Evolutionary conservation across 2,329 filamentous ascomycete species (phyloP), one percentile per base, ranked within the genome.

Genomic region (Dothidotthia symphoricarpi): DNA sequence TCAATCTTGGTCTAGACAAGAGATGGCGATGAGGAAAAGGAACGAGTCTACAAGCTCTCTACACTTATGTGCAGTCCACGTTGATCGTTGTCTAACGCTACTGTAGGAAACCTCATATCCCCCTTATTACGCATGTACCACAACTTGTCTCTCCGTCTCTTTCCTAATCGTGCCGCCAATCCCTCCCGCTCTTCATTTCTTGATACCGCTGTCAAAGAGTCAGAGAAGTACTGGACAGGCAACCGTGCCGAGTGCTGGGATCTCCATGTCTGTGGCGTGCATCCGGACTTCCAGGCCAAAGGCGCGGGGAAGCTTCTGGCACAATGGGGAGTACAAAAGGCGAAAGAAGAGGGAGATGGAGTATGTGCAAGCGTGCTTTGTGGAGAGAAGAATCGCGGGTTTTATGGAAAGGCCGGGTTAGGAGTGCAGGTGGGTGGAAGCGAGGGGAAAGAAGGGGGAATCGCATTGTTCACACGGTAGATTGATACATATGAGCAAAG

Each of bases 221-320:
- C 55, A 0, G 48, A 52, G 9, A 27, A 45, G 13, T 47, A 58
- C 29, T 63, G 56, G 59, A 51, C 51, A 2, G 57, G 56, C 3
- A 33, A 57, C 13, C 53, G 51, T 6, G 22, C 53, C 0, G 55
- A 60, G 24, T 60, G 57, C 25, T 60, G 53, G 50, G 59, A 61
- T 25, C 19, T 61, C 17, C 43, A 59, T 36, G 55, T 60, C 1
- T 62, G 59, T 26, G 59, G 57, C 9, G 51, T 62, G 11, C 40
- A 59, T 36, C 68, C 69, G 2, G 53, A 58, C 1, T 63, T 61
- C 28, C 62, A 69, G 29, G 53, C 59, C 3, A 61, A 62, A 24
- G 69, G 69, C 3, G 54, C 63, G 2, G 68, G 67, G 2, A 57
- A 54, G 24, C 49, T 67, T 24, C 50, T 71, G 17, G 55, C 70